These are phyloP conservation scores for Esteya vermicola DNA, from an alignment of 2,329 filamentous ascomycete species.

Conservation along the genomic window DNA sequence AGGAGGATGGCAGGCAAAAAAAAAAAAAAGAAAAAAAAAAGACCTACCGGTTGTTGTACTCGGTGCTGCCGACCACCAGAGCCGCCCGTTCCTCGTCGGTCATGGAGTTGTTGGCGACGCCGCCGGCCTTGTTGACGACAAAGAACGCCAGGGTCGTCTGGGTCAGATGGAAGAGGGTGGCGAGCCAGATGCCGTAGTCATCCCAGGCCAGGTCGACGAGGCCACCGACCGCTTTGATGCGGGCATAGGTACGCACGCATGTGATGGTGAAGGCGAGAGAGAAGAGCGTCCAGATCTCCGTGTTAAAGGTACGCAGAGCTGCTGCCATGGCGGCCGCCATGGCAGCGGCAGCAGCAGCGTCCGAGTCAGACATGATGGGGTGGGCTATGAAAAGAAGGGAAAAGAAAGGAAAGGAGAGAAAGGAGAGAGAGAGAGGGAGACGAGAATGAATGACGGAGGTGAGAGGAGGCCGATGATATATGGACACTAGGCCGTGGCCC, in stretches of 20 bases:
- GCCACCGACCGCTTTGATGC: conserved; percentile 19
- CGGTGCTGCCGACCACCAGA: conserved; percentile 25
- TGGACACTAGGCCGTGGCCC: background rate
- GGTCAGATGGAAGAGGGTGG: conserved; percentile 32
- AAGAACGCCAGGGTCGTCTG: conserved; percentile 33
- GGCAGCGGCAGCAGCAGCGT: conserved; percentile 10
- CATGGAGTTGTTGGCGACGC: conserved; percentile 41
- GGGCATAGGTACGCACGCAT: conserved; percentile 20
- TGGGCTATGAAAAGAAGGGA: background rate
- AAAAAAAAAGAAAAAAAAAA: background rate
- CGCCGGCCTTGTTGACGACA: conserved; percentile 30
- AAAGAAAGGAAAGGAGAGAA: background rate
- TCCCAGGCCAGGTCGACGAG: conserved; percentile 18
- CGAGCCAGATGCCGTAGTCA: conserved; percentile 21
- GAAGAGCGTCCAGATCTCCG: conserved; percentile 21
- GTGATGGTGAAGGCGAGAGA: conserved; percentile 20
- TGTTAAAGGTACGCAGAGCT: conserved; percentile 16
- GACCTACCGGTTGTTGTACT: conserved; percentile 19
- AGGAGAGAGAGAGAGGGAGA: background rate
- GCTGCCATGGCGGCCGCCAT: conserved; percentile 12
- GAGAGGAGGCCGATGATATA: background rate
- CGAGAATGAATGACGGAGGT: too few relatives aligned
- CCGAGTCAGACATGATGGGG: background rate
- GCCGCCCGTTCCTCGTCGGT: conserved; percentile 29
- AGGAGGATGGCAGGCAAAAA: background rate